These are phyloP conservation scores for Gonium pectorale DNA, from an alignment of 139 green algal genomes.

Conservation along the genomic window DNA sequence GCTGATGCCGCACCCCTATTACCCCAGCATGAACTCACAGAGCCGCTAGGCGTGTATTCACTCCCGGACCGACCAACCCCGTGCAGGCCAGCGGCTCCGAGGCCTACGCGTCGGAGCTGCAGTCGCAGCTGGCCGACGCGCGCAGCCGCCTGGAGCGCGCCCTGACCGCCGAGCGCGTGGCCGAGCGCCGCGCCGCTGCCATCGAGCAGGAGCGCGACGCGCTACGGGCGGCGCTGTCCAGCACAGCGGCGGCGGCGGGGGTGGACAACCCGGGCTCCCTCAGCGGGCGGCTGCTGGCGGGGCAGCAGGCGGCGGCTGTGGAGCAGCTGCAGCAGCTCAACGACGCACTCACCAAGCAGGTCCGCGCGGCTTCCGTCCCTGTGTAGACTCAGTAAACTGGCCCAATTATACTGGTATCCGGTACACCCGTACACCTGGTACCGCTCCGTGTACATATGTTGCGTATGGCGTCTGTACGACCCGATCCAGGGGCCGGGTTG, in stretches of 20 bases:
- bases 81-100: conserved; percentile 15
- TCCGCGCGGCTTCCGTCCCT: no score
- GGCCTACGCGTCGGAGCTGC: conserved; percentile 38
- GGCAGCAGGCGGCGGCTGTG: conserved; percentile 12
- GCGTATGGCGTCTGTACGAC: no score
- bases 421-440: no score
- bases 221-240: background rate
- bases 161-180: conserved; percentile 15
- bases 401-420: no score
- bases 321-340: conserved; percentile 33
- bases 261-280: background rate
- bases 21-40: no score
- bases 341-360: conserved; percentile 26
- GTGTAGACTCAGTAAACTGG: no score
- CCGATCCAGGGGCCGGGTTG: no score
- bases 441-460: no score
- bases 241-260: background rate
- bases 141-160: conserved; percentile 25
- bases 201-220: conserved; percentile 21
- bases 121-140: conserved; percentile 16
- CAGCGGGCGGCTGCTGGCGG: background rate
- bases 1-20: no score
- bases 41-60: no score
- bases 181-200: conserved; percentile 6
- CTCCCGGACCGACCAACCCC: no score